These are phyloP conservation scores for Xylaria digitata DNA, from an alignment of 2,329 filamentous ascomycete species.

Conservation along the genomic window DNA sequence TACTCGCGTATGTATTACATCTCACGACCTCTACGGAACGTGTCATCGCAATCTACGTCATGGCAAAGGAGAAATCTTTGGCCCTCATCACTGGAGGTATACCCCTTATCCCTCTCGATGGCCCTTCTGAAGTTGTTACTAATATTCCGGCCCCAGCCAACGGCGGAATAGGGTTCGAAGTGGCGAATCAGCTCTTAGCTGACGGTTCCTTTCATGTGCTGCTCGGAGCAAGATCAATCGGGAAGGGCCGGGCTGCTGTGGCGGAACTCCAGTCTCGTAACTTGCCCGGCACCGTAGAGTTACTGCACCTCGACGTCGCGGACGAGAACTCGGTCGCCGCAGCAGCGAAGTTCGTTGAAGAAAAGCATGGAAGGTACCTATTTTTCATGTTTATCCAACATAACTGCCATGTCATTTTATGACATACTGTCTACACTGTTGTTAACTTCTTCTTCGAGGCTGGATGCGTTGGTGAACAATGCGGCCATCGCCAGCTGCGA, in stretches of 20 bases:
- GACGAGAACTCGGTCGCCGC: slow-evolving; percentile 23
- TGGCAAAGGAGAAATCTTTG: slow-evolving; percentile 10
- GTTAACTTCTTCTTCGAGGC: slow-evolving; percentile 3
- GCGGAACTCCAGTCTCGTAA: slow-evolving; percentile 18
- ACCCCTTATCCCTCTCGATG: neutral
- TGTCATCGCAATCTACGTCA: neutral
- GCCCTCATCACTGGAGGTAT: slow-evolving; percentile 22
- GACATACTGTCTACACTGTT: neutral
- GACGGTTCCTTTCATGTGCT: slow-evolving; percentile 26
- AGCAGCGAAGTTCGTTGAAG: slow-evolving; percentile 21
- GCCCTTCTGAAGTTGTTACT: neutral
- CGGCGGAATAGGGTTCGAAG: slow-evolving; percentile 28
- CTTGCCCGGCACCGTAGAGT: slow-evolving; percentile 28
- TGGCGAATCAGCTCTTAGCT: slow-evolving; percentile 25
- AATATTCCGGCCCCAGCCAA: slow-evolving; percentile 17
- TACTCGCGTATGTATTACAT: no score
- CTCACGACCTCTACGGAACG: neutral
- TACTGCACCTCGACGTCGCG: slow-evolving; percentile 20
- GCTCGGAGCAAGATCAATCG: slow-evolving; percentile 21
- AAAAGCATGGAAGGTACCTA: slow-evolving; percentile 26
- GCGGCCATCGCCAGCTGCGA: slow-evolving; percentile 12
- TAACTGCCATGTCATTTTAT: neutral
- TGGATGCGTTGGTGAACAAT: slow-evolving; percentile 30
- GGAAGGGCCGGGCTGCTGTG: slow-evolving; percentile 17
- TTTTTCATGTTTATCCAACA: neutral